Conservation (phyloP, 2,329 filamentous ascomycete species). For the Berkeleyomyces basicola region DNA sequence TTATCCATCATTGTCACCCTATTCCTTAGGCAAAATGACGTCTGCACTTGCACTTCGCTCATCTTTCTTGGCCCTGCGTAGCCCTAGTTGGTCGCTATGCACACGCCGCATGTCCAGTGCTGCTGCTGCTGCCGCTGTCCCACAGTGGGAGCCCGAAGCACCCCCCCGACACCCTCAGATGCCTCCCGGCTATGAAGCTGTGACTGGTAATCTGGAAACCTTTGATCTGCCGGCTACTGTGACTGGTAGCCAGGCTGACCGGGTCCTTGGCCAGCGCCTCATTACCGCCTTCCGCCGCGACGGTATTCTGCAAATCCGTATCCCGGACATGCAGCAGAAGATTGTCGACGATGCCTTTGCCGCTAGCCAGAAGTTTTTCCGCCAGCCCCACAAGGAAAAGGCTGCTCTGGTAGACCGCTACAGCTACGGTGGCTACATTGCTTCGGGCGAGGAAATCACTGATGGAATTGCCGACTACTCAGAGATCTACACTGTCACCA, state of each 20-base stretch:
- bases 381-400: conserved; percentile 23
- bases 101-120: conserved; percentile 2
- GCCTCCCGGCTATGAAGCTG: conserved; percentile 6
- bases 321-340: conserved; percentile 21
- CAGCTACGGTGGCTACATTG: conserved; percentile 33
- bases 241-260: conserved; percentile 21
- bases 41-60: background rate
- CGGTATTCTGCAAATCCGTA: conserved; percentile 31
- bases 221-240: conserved; percentile 26
- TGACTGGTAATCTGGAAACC: conserved; percentile 22
- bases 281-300: conserved; percentile 27
- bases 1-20: background rate
- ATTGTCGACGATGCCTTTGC: conserved; percentile 23
- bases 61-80: background rate
- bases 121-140: background rate
- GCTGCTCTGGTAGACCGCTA: conserved; percentile 26
- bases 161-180: conserved; percentile 4
- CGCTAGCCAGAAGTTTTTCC: conserved; percentile 26
- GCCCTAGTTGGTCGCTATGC: background rate
- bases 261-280: conserved; percentile 24
- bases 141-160: background rate
- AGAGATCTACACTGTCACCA: conserved; percentile 36
- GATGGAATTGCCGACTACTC: conserved; percentile 34
- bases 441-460: conserved; percentile 32
- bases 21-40: background rate